Conservation (phyloP, 2,329 filamentous ascomycete species). For the Lasiodiplodia sp. region DNA sequence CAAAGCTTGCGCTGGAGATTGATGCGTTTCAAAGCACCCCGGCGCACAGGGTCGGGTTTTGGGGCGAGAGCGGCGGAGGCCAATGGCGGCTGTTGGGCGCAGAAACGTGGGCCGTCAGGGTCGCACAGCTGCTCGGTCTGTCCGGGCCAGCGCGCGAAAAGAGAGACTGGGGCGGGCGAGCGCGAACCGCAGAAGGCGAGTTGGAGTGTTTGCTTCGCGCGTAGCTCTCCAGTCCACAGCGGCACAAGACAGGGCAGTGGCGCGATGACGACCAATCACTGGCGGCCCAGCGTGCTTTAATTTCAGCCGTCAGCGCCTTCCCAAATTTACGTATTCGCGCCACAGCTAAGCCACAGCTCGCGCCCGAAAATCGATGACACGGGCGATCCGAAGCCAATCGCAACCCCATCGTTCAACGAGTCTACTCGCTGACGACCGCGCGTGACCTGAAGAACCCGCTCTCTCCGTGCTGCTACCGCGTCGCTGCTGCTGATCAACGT, state of each 20-base stretch:
- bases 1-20: constrained; percentile 24
- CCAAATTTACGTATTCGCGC: background rate
- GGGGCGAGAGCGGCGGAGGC: constrained; percentile 3
- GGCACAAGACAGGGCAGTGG: background rate
- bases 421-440: background rate
- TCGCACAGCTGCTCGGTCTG: constrained; percentile 3
- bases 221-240: background rate
- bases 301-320: background rate
- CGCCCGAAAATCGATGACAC: constrained; percentile 27
- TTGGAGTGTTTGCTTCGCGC: constrained; percentile 22
- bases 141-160: background rate
- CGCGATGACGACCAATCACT: constrained; percentile 14
- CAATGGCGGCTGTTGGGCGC: constrained; percentile 14
- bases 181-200: background rate
- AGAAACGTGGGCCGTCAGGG: constrained; percentile 11
- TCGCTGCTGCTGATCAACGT: background rate
- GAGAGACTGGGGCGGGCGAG: constrained; percentile 9
- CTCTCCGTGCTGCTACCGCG: background rate
- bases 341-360: constrained; percentile 6
- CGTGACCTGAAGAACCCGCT: constrained; percentile 3
- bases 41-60: constrained; percentile 22
- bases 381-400: constrained; percentile 19
- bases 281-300: constrained; percentile 1
- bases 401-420: constrained; percentile 9
- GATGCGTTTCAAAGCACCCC: constrained; percentile 26